Evolutionary conservation across 2,329 filamentous ascomycete species (phyloP).

Genomic region (Pestalotiopsis sp.): DNA sequence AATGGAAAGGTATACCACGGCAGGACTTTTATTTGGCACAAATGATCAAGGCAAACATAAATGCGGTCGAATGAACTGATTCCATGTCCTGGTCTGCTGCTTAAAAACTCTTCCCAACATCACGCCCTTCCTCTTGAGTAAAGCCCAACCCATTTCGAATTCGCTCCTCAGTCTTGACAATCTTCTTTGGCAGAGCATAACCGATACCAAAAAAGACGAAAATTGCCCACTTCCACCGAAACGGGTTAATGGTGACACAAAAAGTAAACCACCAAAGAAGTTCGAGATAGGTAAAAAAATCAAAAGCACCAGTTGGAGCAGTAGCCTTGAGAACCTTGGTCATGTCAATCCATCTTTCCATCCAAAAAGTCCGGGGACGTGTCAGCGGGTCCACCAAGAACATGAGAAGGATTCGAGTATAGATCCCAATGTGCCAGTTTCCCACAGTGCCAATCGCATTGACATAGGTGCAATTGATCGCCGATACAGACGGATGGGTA

Average conservation of each 20-base stretch:
- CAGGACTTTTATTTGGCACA: background rate
- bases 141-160: slow-evolving; percentile 56
- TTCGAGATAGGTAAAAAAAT: slow-evolving; percentile 89
- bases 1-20: background rate
- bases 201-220: slow-evolving; percentile 83
- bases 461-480: slow-evolving; percentile 80
- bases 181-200: slow-evolving; percentile 61
- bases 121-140: slow-evolving; percentile 27
- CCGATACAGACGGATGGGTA: slow-evolving; percentile 69
- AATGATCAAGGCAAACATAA: background rate
- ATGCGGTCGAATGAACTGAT: background rate
- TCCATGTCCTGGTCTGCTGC: background rate
- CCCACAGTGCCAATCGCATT: slow-evolving; percentile 81
- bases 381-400: slow-evolving; percentile 80
- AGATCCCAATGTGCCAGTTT: slow-evolving; percentile 89
- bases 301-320: slow-evolving; percentile 75
- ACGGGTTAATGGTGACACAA: slow-evolving; percentile 77
- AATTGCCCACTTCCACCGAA: slow-evolving; percentile 86
- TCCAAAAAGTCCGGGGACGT: slow-evolving; percentile 70
- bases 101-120: slow-evolving; percentile 35
- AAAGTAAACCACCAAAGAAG: slow-evolving; percentile 85
- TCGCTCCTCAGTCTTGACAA: slow-evolving; percentile 68
- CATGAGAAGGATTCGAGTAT: slow-evolving; percentile 84
- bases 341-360: slow-evolving; percentile 87
- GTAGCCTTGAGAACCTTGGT: slow-evolving; percentile 70